These are phyloP conservation scores for Telopea speciosissima DNA, from an alignment of 177 flowering plant species.

Conservation along the genomic window DNA sequence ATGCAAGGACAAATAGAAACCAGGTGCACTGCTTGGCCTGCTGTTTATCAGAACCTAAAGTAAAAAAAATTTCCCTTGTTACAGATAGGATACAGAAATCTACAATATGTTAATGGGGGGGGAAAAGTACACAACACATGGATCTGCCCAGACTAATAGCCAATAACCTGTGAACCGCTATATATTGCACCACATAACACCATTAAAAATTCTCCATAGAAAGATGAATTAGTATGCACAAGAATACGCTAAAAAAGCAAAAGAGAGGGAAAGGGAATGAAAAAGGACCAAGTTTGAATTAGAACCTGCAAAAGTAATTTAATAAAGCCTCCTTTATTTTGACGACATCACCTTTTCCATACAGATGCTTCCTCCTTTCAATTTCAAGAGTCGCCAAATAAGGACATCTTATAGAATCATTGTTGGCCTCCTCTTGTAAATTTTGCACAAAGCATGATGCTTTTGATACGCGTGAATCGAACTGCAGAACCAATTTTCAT, in stretches of 20 bases:
- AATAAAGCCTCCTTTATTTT: constrained; percentile 43
- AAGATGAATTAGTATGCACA: background rate
- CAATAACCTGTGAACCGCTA: no score
- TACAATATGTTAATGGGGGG: no score
- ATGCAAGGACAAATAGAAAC: no score
- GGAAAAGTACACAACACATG: no score
- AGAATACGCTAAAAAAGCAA: constrained; percentile 1
- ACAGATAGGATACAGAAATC: no score
- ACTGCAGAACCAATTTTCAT: constrained; percentile 46
- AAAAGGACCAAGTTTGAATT: background rate
- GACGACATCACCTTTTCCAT: constrained; percentile 49
- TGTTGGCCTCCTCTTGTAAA: constrained; percentile 29
- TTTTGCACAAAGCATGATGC: constrained; percentile 53
- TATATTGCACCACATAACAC: no score
- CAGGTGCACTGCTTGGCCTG: no score
- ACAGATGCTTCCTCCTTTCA: constrained; percentile 53
- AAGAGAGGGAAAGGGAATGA: background rate
- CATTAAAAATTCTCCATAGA: no score
- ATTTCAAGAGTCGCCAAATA: constrained; percentile 78
- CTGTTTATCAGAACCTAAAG: no score
- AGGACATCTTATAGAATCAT: constrained; percentile 46
- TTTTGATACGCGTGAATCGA: constrained; percentile 52
- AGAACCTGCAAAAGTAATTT: constrained; percentile 64
- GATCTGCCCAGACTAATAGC: no score
- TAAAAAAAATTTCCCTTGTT: no score